Evolutionary conservation across 306 rosid species (phyloP).

Genomic region (Cucurbita ficifolia): DNA sequence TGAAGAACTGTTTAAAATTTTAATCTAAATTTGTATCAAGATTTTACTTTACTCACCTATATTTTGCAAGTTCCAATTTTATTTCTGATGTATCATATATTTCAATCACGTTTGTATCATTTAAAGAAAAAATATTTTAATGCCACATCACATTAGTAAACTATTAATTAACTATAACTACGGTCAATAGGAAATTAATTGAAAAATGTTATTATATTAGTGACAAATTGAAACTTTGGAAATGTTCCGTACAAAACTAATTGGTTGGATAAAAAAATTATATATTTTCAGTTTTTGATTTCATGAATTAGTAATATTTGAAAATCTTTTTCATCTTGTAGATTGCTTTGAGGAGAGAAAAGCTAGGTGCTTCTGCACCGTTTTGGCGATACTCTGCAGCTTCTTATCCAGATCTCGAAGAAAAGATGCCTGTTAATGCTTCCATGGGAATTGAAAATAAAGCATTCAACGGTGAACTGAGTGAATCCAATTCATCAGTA

Average conservation of each 20-base stretch:
- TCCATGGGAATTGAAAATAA: conserved; percentile 9
- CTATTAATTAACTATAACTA: not conserved
- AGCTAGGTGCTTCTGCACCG: conserved; percentile 41
- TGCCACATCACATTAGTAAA: not conserved
- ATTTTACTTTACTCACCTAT: not conserved
- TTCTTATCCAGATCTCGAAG: conserved; percentile 49
- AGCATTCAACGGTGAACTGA: conserved; percentile 7
- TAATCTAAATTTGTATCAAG: not conserved
- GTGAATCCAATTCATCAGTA: conserved; percentile 3
- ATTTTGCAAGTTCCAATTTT: not conserved
- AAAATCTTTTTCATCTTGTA: conserved; percentile 7
- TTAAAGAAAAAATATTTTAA: not conserved
- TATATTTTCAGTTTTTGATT: not conserved
- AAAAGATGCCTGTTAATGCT: conserved; percentile 11
- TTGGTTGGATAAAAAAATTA: not conserved
- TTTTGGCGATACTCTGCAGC: conserved; percentile 48
- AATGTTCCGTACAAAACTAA: not conserved
- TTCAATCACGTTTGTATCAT: not conserved
- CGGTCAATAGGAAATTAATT: not conserved
- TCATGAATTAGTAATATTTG: not conserved
- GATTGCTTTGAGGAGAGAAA: conserved; percentile 47
- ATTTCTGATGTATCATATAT: not conserved
- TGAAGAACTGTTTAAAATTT: not conserved
- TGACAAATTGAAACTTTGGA: not conserved
- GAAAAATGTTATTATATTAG: not conserved